A percentile compares a stretch with the other conserved stretches of the same genome.
phyloP scores from a whole-genome alignment of 257 asterid species.

The Ocimum tenuiflorum region DNA sequence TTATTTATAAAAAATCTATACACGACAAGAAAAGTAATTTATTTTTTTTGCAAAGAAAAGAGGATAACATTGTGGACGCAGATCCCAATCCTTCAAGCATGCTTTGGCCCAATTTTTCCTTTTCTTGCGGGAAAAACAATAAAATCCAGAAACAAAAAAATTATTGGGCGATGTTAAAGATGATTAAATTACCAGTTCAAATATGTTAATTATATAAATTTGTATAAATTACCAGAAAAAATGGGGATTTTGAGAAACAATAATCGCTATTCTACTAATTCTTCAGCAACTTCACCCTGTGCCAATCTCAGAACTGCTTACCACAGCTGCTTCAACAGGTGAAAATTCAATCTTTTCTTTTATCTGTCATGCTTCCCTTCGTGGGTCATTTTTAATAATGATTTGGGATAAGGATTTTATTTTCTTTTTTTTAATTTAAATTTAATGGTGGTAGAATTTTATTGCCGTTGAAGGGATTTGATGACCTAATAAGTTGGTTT shows the following conservation, averaged over 20 bases:
- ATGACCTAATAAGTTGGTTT: background rate
- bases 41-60: no score
- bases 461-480: background rate
- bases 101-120: no score
- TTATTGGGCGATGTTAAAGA: background rate
- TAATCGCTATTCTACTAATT: constrained; percentile 33
- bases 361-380: background rate
- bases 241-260: constrained; percentile 59
- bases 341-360: constrained; percentile 9
- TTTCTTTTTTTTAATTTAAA: background rate
- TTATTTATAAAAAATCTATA: no score
- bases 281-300: constrained; percentile 70
- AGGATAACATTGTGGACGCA: no score
- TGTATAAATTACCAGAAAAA: background rate
- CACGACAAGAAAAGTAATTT: no score
- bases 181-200: constrained; percentile 5
- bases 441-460: background rate
- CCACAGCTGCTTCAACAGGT: constrained; percentile 85
- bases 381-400: background rate
- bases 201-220: background rate
- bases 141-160: background rate
- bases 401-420: background rate
- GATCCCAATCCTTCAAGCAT: no score
- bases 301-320: constrained; percentile 66
- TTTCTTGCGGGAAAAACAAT: background rate